These are phyloP conservation scores for Russula dissimulans DNA, from an alignment of 768 basidiomycete genomes.

Conservation along the genomic window DNA sequence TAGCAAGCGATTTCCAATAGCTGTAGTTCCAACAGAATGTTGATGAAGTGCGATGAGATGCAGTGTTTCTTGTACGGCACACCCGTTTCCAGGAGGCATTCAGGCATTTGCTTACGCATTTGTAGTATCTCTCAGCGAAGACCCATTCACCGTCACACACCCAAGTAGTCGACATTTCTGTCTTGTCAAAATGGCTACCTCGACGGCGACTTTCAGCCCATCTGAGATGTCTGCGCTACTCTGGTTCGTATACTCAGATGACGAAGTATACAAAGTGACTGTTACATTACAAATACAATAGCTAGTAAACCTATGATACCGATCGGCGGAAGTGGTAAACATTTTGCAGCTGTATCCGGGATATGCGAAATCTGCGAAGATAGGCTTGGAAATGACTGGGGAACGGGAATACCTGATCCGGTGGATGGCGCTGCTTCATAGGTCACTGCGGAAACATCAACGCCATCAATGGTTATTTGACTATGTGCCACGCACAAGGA, in stretches of 20 bases:
- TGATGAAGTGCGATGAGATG: no score
- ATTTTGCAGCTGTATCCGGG: not conserved
- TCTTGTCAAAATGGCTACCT: no score
- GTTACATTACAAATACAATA: slow-evolving; percentile 1
- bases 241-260: not conserved
- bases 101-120: no score
- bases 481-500: slow-evolving; percentile 21
- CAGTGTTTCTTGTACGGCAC: no score
- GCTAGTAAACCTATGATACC: slow-evolving; percentile 4
- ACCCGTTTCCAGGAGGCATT: no score
- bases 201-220: not conserved
- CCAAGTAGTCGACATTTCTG: no score
- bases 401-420: slow-evolving; percentile 14
- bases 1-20: no score
- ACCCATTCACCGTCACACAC: no score
- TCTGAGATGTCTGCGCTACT: not conserved
- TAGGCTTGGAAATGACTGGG: slow-evolving; percentile 15
- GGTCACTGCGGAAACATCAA: slow-evolving; percentile 26
- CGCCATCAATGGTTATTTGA: not conserved
- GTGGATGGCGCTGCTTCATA: slow-evolving; percentile 33
- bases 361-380: not conserved
- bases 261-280: not conserved
- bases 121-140: no score
- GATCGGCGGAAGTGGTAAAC: not conserved
- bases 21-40: no score